phyloP scores from a whole-genome alignment of 1,139 yeast genomes.

The Yamadazyma atmosphaerica region DNA sequence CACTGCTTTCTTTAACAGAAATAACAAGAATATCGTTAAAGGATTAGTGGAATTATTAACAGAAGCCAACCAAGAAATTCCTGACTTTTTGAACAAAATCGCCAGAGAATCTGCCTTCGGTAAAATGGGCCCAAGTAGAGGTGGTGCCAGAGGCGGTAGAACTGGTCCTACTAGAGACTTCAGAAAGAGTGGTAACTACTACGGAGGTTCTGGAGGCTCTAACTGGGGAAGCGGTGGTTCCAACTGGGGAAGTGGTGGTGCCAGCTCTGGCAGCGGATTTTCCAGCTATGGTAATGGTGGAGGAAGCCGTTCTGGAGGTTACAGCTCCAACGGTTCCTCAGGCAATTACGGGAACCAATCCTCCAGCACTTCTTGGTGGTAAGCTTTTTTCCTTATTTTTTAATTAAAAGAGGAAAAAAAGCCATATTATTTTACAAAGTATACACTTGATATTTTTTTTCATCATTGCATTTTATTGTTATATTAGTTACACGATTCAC shows the following conservation, averaged over 20 bases:
- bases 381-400: constrained; percentile 5
- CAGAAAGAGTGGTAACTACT: constrained; percentile 49
- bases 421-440: background rate
- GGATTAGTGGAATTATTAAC: constrained; percentile 82
- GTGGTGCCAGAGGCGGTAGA: constrained; percentile 26
- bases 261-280: constrained; percentile 9
- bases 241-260: constrained; percentile 23
- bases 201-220: constrained; percentile 28
- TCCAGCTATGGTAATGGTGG: background rate
- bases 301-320: constrained; percentile 14
- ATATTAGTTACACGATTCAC: background rate
- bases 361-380: constrained; percentile 43
- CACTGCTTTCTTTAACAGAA: constrained; percentile 96
- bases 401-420: background rate
- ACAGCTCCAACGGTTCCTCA: constrained; percentile 8
- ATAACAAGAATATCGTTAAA: constrained; percentile 85
- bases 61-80: constrained; percentile 98
- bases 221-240: constrained; percentile 24
- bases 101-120: constrained; percentile 76
- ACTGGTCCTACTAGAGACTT: constrained; percentile 57
- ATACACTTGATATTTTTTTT: constrained; percentile 3
- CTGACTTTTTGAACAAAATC: constrained; percentile 78
- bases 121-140: constrained; percentile 37
- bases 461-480: constrained; percentile 1
- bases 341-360: constrained; percentile 37